Evolutionary conservation across 139 green algal genomes (phyloP).

Genomic region (Klebsormidium nitens): DNA sequence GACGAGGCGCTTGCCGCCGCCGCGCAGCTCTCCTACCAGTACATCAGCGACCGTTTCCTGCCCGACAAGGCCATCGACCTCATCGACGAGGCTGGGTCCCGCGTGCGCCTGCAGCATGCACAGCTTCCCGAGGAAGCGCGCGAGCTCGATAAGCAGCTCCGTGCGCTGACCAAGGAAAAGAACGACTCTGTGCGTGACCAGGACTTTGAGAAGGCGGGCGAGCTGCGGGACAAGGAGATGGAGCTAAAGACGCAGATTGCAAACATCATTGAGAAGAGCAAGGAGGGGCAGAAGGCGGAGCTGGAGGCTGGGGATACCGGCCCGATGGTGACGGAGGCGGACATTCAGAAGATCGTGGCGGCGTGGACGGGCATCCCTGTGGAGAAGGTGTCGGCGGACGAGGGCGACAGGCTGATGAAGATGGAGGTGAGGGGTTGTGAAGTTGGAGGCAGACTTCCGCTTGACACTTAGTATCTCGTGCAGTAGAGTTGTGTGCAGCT

Average conservation of each 20-base stretch:
- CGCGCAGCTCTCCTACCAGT: slow-evolving; percentile 87
- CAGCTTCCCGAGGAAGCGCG: slow-evolving; percentile 95
- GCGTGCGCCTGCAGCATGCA: slow-evolving; percentile 91
- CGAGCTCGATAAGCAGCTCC: slow-evolving; percentile 85
- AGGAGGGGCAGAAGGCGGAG: slow-evolving; percentile 69
- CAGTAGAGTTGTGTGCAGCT: no score
- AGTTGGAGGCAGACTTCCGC: no score
- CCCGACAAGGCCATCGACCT: slow-evolving; percentile 91
- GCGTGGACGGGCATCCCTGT: slow-evolving; percentile 78
- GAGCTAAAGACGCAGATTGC: slow-evolving; percentile 94
- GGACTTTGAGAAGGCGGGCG: slow-evolving; percentile 94
- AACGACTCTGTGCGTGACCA: slow-evolving; percentile 82
- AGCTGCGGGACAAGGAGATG: slow-evolving; percentile 94
- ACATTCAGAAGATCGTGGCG: slow-evolving; percentile 96
- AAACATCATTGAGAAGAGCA: slow-evolving; percentile 53
- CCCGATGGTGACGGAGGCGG: slow-evolving; percentile 74
- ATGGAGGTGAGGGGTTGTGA: no score
- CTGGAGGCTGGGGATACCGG: slow-evolving; percentile 65
- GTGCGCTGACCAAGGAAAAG: slow-evolving; percentile 97
- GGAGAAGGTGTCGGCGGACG: slow-evolving; percentile 84
- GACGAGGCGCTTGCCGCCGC: slow-evolving; percentile 89
- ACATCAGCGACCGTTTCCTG: slow-evolving; percentile 77
- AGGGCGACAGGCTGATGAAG: slow-evolving; percentile 92
- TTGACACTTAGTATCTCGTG: no score
- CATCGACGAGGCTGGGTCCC: slow-evolving; percentile 96